Evolutionary conservation across 1,139 yeast genomes (phyloP), one percentile per base, ranked within the genome.

Genomic region (Yamadazyma triangularis): DNA sequence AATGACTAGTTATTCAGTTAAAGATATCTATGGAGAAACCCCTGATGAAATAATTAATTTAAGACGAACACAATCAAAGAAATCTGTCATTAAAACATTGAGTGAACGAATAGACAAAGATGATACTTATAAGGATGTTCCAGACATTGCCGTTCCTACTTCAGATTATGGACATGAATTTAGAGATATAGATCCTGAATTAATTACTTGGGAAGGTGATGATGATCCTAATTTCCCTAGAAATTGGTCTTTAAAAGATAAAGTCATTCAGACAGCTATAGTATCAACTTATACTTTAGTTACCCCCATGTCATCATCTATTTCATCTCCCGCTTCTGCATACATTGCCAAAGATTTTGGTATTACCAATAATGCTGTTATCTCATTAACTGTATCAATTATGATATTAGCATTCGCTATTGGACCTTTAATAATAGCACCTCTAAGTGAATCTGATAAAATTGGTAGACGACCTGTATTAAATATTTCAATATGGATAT

Each of bases 401-500:
- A 77, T 75, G 70, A 60, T 78, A 23, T 51, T 78, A 23, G 79
- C 82, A 12, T 77, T 82, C 79, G 81, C 81, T 1, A 37, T 77
- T 3, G 76, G 77, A 22, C 82, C 84, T 3, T 61, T 79, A 29
- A 40, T 78, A 12, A 69, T 76, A 35, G 83, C 82, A 0, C 84
- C 84, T 4, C 42, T 77, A 16, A 70, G 79, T 7, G 85, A 78
- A 47, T 61, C 73, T 38, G 76, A 65, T 41, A 44, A 40, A 8
- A 46, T 60, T 22, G 85, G 85, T 8, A 57, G 85, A 32, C 53
- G 60, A 34, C 63, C 66, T 2, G 78, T 78, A 12, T 52, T 77
- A 29, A 68, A 73, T 35, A 37, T 57, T 4, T 67, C 81, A 4
- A 69, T 77, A 24, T 68, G 76, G 60, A 50, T 76, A 21, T 56